phyloP scores from a whole-genome alignment of 257 asterid genomes.

The Solanum peruvianum region DNA sequence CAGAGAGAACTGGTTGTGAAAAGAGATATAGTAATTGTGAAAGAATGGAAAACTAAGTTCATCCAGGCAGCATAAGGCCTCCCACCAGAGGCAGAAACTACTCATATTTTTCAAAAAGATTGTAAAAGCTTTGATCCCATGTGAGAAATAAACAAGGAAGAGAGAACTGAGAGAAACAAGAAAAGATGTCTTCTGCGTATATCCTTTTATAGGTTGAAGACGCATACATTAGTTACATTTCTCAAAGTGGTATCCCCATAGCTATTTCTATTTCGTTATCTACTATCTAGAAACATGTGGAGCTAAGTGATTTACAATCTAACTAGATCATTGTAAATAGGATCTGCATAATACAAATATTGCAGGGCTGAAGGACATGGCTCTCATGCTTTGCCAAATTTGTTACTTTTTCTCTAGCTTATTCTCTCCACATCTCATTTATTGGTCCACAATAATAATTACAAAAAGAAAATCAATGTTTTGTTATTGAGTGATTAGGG shows the following conservation, averaged over 20 bases:
- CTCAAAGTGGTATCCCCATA: background rate
- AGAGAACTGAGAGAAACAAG: background rate
- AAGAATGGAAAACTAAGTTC: background rate
- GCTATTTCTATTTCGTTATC: background rate
- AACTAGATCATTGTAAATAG: background rate
- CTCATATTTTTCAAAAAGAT: background rate
- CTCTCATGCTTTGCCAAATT: background rate
- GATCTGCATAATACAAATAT: background rate
- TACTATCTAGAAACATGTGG: background rate
- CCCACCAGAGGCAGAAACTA: background rate
- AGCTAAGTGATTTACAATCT: background rate
- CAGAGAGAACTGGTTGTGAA: background rate
- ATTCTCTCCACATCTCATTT: background rate
- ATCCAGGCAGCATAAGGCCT: background rate
- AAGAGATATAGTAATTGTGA: background rate
- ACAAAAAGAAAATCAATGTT: background rate
- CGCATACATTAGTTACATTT: background rate
- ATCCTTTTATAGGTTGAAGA: background rate
- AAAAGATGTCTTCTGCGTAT: background rate
- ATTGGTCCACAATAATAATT: background rate
- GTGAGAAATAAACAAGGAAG: background rate
- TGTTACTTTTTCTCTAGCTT: background rate
- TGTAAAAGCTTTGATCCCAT: background rate
- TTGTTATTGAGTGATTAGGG: background rate
- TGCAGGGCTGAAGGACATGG: background rate